phyloP scores from a whole-genome alignment of 371 early-diverging fungal species.

The Rhizopus delemar region DNA sequence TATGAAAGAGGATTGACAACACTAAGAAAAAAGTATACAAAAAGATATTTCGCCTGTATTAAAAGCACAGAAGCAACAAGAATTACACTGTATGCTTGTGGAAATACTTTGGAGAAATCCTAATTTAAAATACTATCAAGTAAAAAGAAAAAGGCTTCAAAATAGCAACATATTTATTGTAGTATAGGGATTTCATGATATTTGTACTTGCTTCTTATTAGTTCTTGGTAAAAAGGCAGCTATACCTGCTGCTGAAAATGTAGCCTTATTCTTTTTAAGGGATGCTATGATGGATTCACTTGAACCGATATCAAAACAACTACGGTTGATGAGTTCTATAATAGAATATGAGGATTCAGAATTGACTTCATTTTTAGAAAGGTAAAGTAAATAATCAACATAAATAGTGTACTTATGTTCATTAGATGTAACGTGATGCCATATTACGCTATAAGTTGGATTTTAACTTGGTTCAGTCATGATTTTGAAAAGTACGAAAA shows the following conservation, averaged over 20 bases:
- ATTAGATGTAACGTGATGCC: conserved; percentile 56
- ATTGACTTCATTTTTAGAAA: conserved; percentile 38
- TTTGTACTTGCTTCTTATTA: conserved; percentile 51
- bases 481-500: conserved; percentile 64
- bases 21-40: background rate
- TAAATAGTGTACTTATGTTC: background rate
- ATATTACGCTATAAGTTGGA: conserved; percentile 83
- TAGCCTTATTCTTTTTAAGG: conserved; percentile 50
- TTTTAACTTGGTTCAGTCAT: conserved; percentile 88
- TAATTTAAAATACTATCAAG: conserved; percentile 52
- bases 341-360: conserved; percentile 49
- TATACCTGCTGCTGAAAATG: conserved; percentile 55
- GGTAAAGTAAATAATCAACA: conserved; percentile 14
- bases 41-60: conserved; percentile 47
- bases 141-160: conserved; percentile 15
- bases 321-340: conserved; percentile 48
- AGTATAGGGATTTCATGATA: conserved; percentile 56
- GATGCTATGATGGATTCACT: conserved; percentile 57
- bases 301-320: conserved; percentile 50
- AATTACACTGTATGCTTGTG: conserved; percentile 48
- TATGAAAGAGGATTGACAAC: too few relatives aligned
- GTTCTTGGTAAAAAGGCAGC: conserved; percentile 56
- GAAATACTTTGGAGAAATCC: conserved; percentile 58
- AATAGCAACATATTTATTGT: background rate
- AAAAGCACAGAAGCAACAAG: conserved; percentile 52